A percentile compares a stretch with the other conserved stretches of the same genome.
Conservation (phyloP, 2,329 filamentous ascomycete genomes). For the Penicillium rolfsii region DNA sequence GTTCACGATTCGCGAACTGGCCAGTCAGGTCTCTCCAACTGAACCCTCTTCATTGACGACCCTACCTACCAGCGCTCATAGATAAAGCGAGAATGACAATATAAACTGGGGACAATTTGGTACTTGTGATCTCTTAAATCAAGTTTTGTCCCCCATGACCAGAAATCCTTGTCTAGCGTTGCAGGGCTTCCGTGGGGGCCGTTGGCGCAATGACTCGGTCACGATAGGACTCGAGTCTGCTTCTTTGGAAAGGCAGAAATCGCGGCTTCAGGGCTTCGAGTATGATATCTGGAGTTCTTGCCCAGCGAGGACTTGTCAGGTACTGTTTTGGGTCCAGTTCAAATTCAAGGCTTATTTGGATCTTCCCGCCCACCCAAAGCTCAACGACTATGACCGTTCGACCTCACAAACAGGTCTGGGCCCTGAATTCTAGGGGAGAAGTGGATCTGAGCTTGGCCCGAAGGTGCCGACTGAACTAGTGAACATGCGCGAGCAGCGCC, state of each 20-base stretch:
- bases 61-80: neutral
- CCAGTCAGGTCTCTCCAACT: neutral
- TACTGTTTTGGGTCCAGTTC: neutral
- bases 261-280: neutral
- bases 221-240: neutral
- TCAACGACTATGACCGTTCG: neutral
- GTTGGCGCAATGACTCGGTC: neutral
- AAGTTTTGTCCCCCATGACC: neutral
- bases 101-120: neutral
- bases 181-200: conserved; percentile 1
- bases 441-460: neutral
- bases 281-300: neutral
- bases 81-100: neutral
- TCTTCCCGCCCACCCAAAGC: neutral
- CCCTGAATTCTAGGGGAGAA: neutral
- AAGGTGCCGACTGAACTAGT: neutral
- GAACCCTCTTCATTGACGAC: neutral
- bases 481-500: neutral
- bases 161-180: neutral
- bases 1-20: neutral
- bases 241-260: neutral
- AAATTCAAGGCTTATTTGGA: neutral
- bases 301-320: neutral
- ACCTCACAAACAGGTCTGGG: neutral
- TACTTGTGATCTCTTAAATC: neutral